Evolutionary conservation across 2,329 filamentous ascomycete genomes (phyloP).

Genomic region (Colletotrichum sp.): DNA sequence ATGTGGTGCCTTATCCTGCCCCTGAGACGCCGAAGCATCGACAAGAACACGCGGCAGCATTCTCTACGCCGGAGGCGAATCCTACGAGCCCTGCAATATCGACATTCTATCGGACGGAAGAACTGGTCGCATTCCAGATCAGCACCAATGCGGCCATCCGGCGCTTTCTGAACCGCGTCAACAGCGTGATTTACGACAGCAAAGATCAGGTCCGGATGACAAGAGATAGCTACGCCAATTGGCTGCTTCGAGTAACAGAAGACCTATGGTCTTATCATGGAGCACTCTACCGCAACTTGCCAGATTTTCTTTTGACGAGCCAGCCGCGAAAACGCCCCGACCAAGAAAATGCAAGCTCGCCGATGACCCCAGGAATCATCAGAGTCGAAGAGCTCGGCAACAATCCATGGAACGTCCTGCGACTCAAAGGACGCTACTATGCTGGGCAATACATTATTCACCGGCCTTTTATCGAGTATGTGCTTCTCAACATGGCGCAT

Average conservation of each 20-base stretch:
- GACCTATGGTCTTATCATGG: constrained; percentile 31
- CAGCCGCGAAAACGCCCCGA: background rate
- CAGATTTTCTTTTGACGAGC: constrained; percentile 26
- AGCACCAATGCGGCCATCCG: constrained; percentile 34
- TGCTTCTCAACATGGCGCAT: constrained; percentile 27
- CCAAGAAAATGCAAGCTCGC: background rate
- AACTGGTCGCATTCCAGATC: constrained; percentile 33
- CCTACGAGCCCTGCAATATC: background rate
- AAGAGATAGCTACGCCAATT: constrained; percentile 26
- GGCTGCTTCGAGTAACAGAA: constrained; percentile 28
- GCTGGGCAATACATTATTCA: constrained; percentile 35
- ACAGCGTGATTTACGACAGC: constrained; percentile 32
- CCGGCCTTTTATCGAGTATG: constrained; percentile 32
- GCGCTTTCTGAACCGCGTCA: constrained; percentile 32
- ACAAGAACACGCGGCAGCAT: background rate
- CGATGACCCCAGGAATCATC: constrained; percentile 13
- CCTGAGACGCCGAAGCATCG: background rate
- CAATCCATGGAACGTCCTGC: constrained; percentile 33
- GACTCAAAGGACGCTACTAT: constrained; percentile 32
- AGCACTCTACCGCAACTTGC: constrained; percentile 31
- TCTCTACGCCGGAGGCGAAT: background rate
- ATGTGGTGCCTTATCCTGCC: constrained; percentile 28
- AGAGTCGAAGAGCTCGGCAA: constrained; percentile 23
- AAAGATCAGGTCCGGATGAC: constrained; percentile 28
- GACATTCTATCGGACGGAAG: constrained; percentile 19